phyloP scores from a whole-genome alignment of 495 filamentous ascomycete genomes.

The Tuber aestivum region DNA sequence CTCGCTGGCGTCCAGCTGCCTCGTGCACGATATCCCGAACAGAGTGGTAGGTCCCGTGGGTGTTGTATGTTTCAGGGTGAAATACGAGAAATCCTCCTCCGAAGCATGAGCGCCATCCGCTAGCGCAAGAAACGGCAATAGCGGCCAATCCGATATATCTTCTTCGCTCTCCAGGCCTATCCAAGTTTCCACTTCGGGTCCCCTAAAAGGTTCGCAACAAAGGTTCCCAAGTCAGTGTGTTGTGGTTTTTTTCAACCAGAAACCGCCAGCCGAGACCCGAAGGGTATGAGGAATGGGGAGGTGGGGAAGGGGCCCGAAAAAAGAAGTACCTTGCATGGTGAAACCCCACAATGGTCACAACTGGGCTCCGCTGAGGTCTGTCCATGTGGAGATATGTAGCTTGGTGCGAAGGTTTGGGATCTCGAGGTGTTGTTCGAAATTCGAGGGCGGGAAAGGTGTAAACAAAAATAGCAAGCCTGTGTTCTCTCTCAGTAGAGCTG shows the following conservation, averaged over 20 bases:
- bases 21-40: conserved; percentile 92
- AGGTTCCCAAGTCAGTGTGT: conserved; percentile 8
- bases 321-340: conserved; percentile 74
- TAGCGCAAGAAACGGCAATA: conserved; percentile 96
- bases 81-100: conserved; percentile 95
- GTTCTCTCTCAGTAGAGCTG: conserved; percentile 24
- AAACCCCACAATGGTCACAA: conserved; percentile 91
- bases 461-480: conserved; percentile 4
- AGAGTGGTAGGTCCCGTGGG: conserved; percentile 58
- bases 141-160: conserved; percentile 84
- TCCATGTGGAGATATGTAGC: conserved; percentile 15
- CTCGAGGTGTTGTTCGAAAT: conserved; percentile 2
- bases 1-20: conserved; percentile 75
- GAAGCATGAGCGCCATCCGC: conserved; percentile 91
- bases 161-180: conserved; percentile 70
- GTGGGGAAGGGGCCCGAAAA: conserved; percentile 4
- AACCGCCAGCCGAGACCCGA: conserved; percentile 19
- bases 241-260: conserved; percentile 16
- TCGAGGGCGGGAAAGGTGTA: neutral
- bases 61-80: conserved; percentile 59
- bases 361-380: conserved; percentile 32
- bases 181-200: conserved; percentile 90
- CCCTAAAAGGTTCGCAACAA: conserved; percentile 49
- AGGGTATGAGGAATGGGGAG: conserved; percentile 21
- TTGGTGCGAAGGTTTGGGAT: neutral